Conservation (phyloP, 2,329 filamentous ascomycete species). For the Coniella lustricola region DNA sequence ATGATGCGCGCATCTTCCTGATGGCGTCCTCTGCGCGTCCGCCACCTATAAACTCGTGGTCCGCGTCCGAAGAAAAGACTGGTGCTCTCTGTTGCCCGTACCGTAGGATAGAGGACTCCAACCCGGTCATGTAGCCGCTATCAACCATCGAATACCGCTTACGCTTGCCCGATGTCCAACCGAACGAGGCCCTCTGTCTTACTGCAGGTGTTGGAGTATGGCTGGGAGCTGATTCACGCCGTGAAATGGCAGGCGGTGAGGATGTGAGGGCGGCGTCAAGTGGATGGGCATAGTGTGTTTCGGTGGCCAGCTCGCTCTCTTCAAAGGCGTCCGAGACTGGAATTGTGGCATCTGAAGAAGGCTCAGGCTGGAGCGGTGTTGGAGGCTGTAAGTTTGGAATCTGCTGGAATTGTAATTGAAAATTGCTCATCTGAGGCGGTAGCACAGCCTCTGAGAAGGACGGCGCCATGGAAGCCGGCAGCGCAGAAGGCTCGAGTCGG, state of each 20-base stretch:
- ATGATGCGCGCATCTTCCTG: constrained; percentile 83
- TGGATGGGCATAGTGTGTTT: background rate
- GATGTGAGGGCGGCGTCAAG: constrained; percentile 12
- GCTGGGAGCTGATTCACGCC: constrained; percentile 38
- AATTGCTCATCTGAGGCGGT: constrained; percentile 16
- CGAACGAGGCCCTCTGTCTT: constrained; percentile 38
- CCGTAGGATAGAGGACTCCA: constrained; percentile 72
- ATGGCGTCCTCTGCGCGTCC: constrained; percentile 88
- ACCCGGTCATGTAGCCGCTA: constrained; percentile 93
- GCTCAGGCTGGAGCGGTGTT: constrained; percentile 37
- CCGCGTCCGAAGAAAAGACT: constrained; percentile 55
- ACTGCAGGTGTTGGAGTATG: constrained; percentile 66
- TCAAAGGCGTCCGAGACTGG: constrained; percentile 55
- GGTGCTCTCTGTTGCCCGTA: constrained; percentile 48
- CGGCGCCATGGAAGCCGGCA: constrained; percentile 24
- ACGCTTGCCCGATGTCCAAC: constrained; percentile 43
- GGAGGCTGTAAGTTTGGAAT: constrained; percentile 39
- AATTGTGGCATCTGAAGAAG: constrained; percentile 73
- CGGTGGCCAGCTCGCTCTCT: constrained; percentile 24
- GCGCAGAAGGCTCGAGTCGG: constrained; percentile 44
- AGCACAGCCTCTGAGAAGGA: constrained; percentile 14
- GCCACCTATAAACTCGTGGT: constrained; percentile 77
- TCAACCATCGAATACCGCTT: constrained; percentile 78
- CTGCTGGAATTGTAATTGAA: constrained; percentile 26
- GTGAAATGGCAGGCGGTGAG: constrained; percentile 72